These are phyloP conservation scores for Geotrichum europaeum DNA, from an alignment of 1,139 yeast species.

Conservation along the genomic window DNA sequence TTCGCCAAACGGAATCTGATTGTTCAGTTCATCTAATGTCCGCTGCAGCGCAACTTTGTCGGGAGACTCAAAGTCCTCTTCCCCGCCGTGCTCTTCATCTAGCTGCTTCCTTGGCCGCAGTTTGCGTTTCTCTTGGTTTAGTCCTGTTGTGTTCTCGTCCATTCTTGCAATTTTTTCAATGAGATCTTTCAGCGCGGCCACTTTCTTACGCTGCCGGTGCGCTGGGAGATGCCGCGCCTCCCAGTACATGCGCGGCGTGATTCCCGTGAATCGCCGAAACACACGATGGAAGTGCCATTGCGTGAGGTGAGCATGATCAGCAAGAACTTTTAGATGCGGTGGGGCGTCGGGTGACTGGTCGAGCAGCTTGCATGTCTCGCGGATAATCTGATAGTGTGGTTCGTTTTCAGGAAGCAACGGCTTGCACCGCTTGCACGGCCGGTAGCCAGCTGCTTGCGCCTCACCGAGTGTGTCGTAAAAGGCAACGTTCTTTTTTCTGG, in stretches of 20 bases:
- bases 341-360: constrained; percentile 17
- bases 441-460: constrained; percentile 23
- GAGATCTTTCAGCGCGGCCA: constrained; percentile 5
- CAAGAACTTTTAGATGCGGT: constrained; percentile 21
- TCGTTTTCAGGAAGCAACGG: constrained; percentile 24
- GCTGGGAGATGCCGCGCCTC: constrained; percentile 15
- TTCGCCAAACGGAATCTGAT: not conserved
- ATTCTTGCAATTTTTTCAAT: constrained; percentile 9
- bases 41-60: not conserved
- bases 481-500: constrained; percentile 22
- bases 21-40: not conserved
- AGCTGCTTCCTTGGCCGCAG: constrained; percentile 9
- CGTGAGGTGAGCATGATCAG: constrained; percentile 25
- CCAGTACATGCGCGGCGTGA: constrained; percentile 18
- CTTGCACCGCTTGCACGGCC: constrained; percentile 28
- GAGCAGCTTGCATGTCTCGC: constrained; percentile 18
- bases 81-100: not conserved
- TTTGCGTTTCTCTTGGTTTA: not conserved
- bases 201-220: constrained; percentile 6
- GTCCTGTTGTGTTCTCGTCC: constrained; percentile 8
- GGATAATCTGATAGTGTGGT: constrained; percentile 21
- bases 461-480: constrained; percentile 21
- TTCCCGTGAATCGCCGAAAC: constrained; percentile 29
- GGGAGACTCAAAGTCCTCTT: not conserved
- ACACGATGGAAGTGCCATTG: constrained; percentile 31